Percentiles rank a stretch among this genome's conserved stretches.
Conservation (phyloP, 2,329 filamentous ascomycete genomes). For the Thielaviopsis euricoi region DNA sequence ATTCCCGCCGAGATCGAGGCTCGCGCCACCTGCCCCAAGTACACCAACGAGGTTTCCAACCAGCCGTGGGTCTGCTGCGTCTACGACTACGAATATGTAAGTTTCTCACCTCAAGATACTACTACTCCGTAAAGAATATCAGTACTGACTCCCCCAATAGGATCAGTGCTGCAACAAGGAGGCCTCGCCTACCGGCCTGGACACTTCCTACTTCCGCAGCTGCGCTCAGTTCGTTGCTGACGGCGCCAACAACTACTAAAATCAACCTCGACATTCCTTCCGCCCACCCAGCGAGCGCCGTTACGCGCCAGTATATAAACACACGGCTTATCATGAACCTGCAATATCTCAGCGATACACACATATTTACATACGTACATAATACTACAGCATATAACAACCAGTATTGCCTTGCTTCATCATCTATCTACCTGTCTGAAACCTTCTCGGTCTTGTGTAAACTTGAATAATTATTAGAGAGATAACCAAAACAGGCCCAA, state of each 20-base stretch:
- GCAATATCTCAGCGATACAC: no score
- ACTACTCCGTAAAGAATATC: no score
- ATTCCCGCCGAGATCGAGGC: neutral
- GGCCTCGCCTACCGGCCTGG: neutral
- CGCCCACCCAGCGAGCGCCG: neutral
- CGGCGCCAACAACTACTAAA: neutral
- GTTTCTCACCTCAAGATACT: no score
- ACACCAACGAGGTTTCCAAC: neutral
- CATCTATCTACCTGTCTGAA: no score
- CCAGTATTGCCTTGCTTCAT: no score
- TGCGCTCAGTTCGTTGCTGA: constrained; percentile 1
- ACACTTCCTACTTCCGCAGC: neutral
- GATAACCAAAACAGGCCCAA: neutral
- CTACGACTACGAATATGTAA: neutral
- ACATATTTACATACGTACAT: no score
- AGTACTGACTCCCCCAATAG: neutral
- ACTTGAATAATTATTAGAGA: neutral
- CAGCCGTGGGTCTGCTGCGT: neutral
- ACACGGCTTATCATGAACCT: no score
- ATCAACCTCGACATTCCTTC: neutral
- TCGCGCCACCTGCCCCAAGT: neutral
- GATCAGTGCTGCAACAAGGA: neutral
- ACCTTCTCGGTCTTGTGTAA: no score
- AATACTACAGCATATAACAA: no score
- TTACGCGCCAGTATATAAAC: no score